phyloP scores from a whole-genome alignment of 2,329 filamentous ascomycete genomes.

The Metarhizium sp. region DNA sequence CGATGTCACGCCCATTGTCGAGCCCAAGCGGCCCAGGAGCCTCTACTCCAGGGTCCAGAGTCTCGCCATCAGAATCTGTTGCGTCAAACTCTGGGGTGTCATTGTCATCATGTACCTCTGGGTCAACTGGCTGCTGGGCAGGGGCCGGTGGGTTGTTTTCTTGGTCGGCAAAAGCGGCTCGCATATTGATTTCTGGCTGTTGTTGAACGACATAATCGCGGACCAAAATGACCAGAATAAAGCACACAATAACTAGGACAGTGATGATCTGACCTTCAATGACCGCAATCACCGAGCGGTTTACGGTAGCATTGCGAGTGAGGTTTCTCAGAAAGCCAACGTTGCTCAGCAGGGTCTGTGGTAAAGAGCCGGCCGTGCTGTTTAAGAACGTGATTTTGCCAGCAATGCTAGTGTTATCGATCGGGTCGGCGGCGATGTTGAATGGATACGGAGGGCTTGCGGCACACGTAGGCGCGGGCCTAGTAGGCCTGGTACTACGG shows the following conservation, averaged over 20 bases:
- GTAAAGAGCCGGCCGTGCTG: constrained; percentile 5
- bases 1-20: neutral
- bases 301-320: constrained; percentile 62
- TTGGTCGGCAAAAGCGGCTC: constrained; percentile 48
- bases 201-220: constrained; percentile 98
- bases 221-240: constrained; percentile 94
- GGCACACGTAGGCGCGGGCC: neutral
- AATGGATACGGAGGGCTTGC: neutral
- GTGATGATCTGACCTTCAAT: constrained; percentile 94
- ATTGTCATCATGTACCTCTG: constrained; percentile 6
- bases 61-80: constrained; percentile 24
- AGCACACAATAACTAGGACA: constrained; percentile 79
- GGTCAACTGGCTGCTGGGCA: constrained; percentile 11
- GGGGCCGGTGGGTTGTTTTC: constrained; percentile 16
- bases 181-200: constrained; percentile 84
- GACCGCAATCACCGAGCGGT: constrained; percentile 70
- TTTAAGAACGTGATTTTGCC: constrained; percentile 10
- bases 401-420: neutral
- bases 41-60: constrained; percentile 17
- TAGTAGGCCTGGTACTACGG: neutral
- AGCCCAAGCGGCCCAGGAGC: constrained; percentile 1
- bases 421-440: constrained; percentile 7
- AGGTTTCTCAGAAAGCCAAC: constrained; percentile 48
- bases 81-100: constrained; percentile 13
- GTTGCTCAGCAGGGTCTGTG: constrained; percentile 43